Conservation (phyloP, 75 land plant genomes). For the Azolla pinnata region DNA sequence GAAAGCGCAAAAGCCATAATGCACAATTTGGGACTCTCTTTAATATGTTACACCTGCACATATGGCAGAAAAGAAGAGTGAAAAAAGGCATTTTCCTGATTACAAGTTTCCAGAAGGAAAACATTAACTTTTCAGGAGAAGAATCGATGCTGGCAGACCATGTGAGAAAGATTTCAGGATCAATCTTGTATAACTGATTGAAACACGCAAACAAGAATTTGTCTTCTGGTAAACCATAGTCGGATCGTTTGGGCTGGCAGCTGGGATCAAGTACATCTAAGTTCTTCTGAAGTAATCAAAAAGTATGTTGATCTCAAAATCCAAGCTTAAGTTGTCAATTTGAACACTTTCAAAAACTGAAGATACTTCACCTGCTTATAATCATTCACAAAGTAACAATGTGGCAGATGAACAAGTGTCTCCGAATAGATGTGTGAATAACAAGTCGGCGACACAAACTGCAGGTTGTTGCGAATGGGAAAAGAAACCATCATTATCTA, state of each 20-base stretch:
- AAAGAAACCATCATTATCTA: no score
- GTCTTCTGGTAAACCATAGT: constrained; percentile 92
- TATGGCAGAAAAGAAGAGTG: neutral
- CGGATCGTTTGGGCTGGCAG: constrained; percentile 73
- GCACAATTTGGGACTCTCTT: constrained; percentile 95
- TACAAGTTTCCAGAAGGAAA: constrained; percentile 1
- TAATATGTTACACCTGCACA: constrained; percentile 82
- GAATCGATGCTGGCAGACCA: no score
- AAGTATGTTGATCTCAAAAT: neutral
- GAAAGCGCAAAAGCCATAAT: constrained; percentile 89
- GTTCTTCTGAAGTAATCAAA: constrained; percentile 55
- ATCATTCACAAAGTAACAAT: constrained; percentile 99
- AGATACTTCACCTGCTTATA: constrained; percentile 91
- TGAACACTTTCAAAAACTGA: no score
- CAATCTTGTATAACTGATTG: constrained; percentile 98
- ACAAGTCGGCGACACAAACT: constrained; percentile 83
- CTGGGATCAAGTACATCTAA: constrained; percentile 73
- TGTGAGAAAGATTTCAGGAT: constrained; percentile 86
- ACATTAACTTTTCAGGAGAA: neutral
- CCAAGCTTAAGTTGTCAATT: no score
- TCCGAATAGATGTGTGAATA: constrained; percentile 90
- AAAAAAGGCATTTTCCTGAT: no score
- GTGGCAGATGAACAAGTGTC: constrained; percentile 91
- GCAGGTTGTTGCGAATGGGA: no score
- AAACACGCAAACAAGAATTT: constrained; percentile 97